Conservation (phyloP, 805 yeast species). For the Lipomyces chichibuensis region DNA sequence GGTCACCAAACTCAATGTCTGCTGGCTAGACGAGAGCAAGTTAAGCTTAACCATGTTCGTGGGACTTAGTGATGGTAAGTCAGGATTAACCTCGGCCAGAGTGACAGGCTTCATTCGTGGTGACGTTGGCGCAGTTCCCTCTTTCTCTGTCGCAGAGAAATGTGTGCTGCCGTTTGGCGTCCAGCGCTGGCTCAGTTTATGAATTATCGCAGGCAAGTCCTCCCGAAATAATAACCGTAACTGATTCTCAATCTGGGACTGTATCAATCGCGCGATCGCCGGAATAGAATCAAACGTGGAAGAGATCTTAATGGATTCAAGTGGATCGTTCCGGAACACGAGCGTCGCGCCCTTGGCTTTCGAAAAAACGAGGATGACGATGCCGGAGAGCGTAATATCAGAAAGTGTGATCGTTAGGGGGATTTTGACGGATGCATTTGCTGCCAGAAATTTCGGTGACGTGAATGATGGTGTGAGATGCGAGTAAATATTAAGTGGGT, state of each 20-base stretch:
- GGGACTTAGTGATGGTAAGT: conserved; percentile 63
- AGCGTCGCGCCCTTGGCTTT: conserved; percentile 81
- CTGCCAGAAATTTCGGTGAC: conserved; percentile 66
- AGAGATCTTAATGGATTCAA: conserved; percentile 77
- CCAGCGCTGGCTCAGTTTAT: conserved; percentile 72
- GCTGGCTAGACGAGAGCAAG: conserved; percentile 71
- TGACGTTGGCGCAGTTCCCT: conserved; percentile 21
- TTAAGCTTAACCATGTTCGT: conserved; percentile 69
- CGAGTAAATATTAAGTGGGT: conserved; percentile 69
- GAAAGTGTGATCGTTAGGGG: conserved; percentile 78
- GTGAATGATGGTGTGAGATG: conserved; percentile 55
- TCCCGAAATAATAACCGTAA: conserved; percentile 80
- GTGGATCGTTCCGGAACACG: conserved; percentile 86
- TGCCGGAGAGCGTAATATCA: conserved; percentile 72
- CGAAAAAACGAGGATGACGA: conserved; percentile 80
- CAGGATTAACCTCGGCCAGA: conserved; percentile 59
- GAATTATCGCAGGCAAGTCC: conserved; percentile 77
- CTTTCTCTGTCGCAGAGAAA: conserved; percentile 24
- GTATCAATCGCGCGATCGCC: conserved; percentile 80
- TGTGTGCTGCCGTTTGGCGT: conserved; percentile 46
- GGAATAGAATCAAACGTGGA: conserved; percentile 86
- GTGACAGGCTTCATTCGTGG: conserved; percentile 47
- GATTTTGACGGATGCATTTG: conserved; percentile 69
- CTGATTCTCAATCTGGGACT: conserved; percentile 79
- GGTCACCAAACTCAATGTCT: conserved; percentile 72